These are phyloP conservation scores for Lepidium africanum DNA, from an alignment of 345 rosid genomes.

Conservation along the genomic window DNA sequence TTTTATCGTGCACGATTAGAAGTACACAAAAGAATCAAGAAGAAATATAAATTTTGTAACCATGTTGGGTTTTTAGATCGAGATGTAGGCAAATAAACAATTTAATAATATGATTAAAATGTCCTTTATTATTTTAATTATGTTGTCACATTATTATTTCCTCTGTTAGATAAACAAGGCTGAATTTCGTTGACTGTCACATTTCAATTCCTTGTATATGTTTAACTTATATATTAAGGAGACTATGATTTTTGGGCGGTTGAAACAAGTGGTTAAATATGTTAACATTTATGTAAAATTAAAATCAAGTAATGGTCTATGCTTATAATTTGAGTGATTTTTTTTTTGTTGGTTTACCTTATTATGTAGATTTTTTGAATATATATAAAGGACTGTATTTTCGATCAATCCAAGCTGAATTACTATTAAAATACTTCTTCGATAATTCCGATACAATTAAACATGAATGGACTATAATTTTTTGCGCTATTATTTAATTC, in stretches of 20 bases:
- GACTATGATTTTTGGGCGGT: no score
- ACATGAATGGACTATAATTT: background rate
- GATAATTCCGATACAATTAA: slow-evolving; percentile 19
- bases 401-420: background rate
- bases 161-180: background rate
- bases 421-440: background rate
- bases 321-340: no score
- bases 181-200: background rate
- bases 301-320: no score
- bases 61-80: background rate
- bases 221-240: no score
- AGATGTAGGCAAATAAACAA: background rate
- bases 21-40: background rate
- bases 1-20: no score
- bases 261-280: no score
- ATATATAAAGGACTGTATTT: background rate
- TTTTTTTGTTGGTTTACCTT: background rate
- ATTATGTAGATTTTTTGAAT: background rate
- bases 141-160: background rate
- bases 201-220: background rate
- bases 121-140: background rate
- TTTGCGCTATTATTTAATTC: background rate
- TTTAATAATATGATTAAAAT: background rate
- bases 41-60: background rate
- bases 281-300: no score